These are phyloP conservation scores for Alternaria longipes DNA, from an alignment of 2,329 filamentous ascomycete genomes.

Conservation along the genomic window DNA sequence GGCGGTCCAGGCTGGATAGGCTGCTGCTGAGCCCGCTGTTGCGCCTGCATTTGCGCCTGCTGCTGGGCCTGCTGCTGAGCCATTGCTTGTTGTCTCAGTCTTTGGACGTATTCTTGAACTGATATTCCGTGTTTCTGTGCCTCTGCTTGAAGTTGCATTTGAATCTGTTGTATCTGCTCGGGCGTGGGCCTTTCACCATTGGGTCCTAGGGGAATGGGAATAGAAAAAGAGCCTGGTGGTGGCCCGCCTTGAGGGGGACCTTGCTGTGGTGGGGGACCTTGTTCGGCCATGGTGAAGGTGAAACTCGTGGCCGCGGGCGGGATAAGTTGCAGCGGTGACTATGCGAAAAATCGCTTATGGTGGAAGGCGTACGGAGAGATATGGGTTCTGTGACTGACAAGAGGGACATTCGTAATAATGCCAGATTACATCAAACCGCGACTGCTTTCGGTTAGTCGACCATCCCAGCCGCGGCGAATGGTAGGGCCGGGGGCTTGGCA, in stretches of 20 bases:
- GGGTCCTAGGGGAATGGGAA: conserved; percentile 37
- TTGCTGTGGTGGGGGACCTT: conserved; percentile 26
- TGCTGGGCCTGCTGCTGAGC: conserved; percentile 65
- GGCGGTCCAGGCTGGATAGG: conserved; percentile 81
- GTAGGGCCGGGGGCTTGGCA: conserved; percentile 17
- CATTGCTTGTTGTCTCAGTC: conserved; percentile 63
- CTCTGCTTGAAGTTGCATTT: conserved; percentile 81
- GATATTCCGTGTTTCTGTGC: conserved; percentile 86
- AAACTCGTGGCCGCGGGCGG: conserved; percentile 8
- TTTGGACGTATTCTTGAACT: conserved; percentile 80
- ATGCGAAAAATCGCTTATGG: not conserved
- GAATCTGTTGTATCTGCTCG: conserved; percentile 86
- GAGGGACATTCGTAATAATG: conserved; percentile 23
- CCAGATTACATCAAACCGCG: conserved; percentile 20
- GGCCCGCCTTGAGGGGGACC: conserved; percentile 20
- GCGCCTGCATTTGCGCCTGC: conserved; percentile 53
- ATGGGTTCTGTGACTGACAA: conserved; percentile 8
- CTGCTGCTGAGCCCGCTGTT: conserved; percentile 54
- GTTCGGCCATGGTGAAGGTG: conserved; percentile 29
- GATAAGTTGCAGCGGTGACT: not conserved
- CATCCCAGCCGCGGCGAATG: conserved; percentile 4
- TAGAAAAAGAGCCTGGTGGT: conserved; percentile 30
- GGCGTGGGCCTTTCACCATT: conserved; percentile 70
- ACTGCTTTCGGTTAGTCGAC: not conserved
- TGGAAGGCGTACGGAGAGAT: not conserved